Evolutionary conservation across 306 rosid species (phyloP).

Genomic region (Ziziphus jujuba): DNA sequence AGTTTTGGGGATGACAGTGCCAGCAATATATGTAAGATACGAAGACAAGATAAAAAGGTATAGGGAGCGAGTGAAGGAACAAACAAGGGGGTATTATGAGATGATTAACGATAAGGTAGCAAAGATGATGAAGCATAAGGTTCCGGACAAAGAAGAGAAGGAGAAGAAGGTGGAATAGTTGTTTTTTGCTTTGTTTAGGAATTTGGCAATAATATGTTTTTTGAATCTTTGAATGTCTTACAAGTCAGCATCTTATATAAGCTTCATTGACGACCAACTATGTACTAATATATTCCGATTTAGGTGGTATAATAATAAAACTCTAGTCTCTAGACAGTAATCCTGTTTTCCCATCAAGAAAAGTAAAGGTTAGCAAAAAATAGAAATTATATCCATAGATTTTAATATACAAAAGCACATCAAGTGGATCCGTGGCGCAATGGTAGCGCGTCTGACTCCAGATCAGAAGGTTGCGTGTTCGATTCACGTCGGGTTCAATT

Average conservation of each 20-base stretch:
- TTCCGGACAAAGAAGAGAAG: constrained; percentile 10
- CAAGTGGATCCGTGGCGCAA: constrained; percentile 67
- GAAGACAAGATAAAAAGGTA: constrained; percentile 42
- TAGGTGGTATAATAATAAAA: too few relatives aligned
- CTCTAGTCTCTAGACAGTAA: too few relatives aligned
- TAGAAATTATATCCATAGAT: background rate
- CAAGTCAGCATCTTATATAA: background rate
- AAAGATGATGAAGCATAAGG: constrained; percentile 36
- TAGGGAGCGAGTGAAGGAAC: constrained; percentile 40
- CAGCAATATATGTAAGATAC: constrained; percentile 42
- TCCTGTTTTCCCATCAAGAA: background rate
- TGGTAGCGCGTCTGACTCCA: constrained; percentile 89
- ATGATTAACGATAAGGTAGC: constrained; percentile 53
- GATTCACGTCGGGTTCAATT: constrained; percentile 70
- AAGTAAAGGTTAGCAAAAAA: too few relatives aligned
- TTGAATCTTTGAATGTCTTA: too few relatives aligned
- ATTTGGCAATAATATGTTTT: background rate
- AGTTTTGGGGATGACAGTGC: constrained; percentile 42
- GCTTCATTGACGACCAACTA: too few relatives aligned
- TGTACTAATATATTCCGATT: too few relatives aligned
- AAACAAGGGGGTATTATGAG: constrained; percentile 34
- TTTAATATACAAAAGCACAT: background rate
- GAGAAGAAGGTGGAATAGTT: constrained; percentile 46
- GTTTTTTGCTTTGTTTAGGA: background rate
- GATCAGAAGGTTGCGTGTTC: constrained; percentile 82